A percentile compares a stretch with the other conserved stretches of the same genome.
Evolutionary conservation across 352 stramenopile species (phyloP).

Genomic region (Phytophthora kernoviae): DNA sequence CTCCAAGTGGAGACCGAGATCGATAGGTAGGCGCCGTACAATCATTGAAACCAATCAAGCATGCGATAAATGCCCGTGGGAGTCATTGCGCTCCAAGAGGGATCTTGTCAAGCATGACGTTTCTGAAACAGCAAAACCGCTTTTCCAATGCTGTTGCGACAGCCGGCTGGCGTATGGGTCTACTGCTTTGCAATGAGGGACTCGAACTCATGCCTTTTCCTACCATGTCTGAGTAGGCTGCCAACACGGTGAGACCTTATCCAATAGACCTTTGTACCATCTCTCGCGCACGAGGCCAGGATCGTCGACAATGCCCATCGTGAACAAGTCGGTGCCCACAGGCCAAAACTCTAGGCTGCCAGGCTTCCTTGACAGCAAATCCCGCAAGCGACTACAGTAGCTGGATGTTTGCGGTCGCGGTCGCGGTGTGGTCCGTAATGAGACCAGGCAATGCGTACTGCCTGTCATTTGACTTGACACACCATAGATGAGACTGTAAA

Average conservation of each 20-base stretch:
- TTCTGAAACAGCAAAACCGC: neutral
- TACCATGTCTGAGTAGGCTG: slow-evolving; percentile 2
- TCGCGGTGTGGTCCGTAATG: slow-evolving; percentile 6
- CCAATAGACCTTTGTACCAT: slow-evolving; percentile 26
- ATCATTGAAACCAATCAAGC: too few species aligned
- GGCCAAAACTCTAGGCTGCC: too few species aligned
- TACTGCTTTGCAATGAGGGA: neutral
- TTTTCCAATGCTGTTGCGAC: neutral
- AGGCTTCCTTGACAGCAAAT: slow-evolving; percentile 16
- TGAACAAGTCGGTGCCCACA: neutral
- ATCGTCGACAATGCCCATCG: slow-evolving; percentile 20
- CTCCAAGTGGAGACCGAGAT: too few species aligned
- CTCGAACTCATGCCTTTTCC: slow-evolving; percentile 1
- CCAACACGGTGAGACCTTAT: slow-evolving; percentile 7
- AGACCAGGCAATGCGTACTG: slow-evolving; percentile 11
- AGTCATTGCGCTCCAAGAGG: too few species aligned
- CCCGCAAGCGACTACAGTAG: neutral
- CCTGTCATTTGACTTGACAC: slow-evolving; percentile 21
- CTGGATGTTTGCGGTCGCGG: too few species aligned
- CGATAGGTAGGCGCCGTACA: too few species aligned
- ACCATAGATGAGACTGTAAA: slow-evolving; percentile 1
- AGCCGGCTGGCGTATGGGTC: neutral
- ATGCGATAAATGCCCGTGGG: too few species aligned
- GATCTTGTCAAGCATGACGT: too few species aligned
- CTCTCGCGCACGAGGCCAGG: slow-evolving; percentile 36